These are phyloP conservation scores for Cyberlindnera lachancei DNA, from an alignment of 805 yeast genomes.

Conservation along the genomic window DNA sequence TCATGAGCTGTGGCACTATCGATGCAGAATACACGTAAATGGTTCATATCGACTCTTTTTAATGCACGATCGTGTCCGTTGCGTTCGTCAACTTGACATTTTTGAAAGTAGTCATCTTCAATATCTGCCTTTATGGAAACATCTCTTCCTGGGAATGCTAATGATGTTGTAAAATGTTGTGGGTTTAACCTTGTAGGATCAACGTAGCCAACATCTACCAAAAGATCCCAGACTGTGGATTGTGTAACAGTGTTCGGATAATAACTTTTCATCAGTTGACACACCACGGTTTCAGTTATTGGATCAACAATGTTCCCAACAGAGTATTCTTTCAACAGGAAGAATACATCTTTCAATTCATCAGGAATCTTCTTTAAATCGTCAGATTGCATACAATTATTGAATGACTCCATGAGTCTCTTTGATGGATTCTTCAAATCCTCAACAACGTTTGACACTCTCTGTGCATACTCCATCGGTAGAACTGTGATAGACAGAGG, in stretches of 20 bases:
- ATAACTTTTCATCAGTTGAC: constrained; percentile 28
- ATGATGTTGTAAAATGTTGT: constrained; percentile 38
- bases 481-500: constrained; percentile 37
- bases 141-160: constrained; percentile 36
- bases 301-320: constrained; percentile 46
- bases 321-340: constrained; percentile 45
- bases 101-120: constrained; percentile 35
- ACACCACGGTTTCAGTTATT: constrained; percentile 40
- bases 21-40: constrained; percentile 66
- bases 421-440: constrained; percentile 20
- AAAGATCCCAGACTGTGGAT: constrained; percentile 45
- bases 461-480: constrained; percentile 32
- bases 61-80: constrained; percentile 11
- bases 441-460: constrained; percentile 26
- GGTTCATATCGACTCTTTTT: constrained; percentile 34
- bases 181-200: constrained; percentile 35
- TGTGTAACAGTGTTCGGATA: constrained; percentile 40
- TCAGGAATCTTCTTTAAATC: constrained; percentile 1
- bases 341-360: constrained; percentile 31
- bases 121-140: constrained; percentile 36
- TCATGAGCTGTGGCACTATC: constrained; percentile 79
- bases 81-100: constrained; percentile 20
- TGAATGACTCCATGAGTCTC: constrained; percentile 19
- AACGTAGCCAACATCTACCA: constrained; percentile 27
- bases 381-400: constrained; percentile 13